phyloP scores from a whole-genome alignment of 108 stramenopile species.

The Cyclotella distinguenda region DNA sequence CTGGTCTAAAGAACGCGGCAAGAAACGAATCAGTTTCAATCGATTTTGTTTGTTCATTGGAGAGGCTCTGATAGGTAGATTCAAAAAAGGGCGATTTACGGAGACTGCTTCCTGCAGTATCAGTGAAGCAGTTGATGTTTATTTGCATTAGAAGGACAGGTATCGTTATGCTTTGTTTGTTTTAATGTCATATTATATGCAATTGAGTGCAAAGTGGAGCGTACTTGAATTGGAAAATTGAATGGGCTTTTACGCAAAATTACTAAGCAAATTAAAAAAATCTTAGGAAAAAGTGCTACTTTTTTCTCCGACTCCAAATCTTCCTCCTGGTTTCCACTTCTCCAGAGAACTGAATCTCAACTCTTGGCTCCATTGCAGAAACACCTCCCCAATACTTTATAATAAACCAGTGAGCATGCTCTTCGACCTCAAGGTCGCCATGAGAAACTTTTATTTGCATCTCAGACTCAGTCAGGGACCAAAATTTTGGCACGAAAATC shows the following conservation, averaged over 20 bases:
- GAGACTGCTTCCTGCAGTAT: neutral
- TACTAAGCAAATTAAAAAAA: neutral
- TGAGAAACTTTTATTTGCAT: slow-evolving; percentile 19
- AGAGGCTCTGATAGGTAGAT: slow-evolving; percentile 31
- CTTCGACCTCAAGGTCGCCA: slow-evolving; percentile 26
- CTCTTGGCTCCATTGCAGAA: neutral
- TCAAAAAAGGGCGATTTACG: neutral
- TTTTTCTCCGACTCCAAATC: neutral
- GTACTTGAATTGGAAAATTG: no score
- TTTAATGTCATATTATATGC: no score
- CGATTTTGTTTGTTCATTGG: slow-evolving; percentile 48
- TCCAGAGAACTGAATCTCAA: slow-evolving; percentile 5
- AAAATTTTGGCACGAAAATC: slow-evolving; percentile 34
- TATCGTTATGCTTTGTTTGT: neutral
- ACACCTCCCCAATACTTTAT: slow-evolving; percentile 16
- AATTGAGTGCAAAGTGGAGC: no score
- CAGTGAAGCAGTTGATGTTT: no score
- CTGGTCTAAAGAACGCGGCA: slow-evolving; percentile 20
- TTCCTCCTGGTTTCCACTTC: neutral
- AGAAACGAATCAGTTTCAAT: slow-evolving; percentile 31
- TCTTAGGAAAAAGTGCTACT: neutral
- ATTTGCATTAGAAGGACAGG: no score
- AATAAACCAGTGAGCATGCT: slow-evolving; percentile 13
- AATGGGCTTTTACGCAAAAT: no score
- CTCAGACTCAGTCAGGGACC: slow-evolving; percentile 12